Conservation (phyloP, 2,329 filamentous ascomycete genomes). For the Cercospora zeina region DNA sequence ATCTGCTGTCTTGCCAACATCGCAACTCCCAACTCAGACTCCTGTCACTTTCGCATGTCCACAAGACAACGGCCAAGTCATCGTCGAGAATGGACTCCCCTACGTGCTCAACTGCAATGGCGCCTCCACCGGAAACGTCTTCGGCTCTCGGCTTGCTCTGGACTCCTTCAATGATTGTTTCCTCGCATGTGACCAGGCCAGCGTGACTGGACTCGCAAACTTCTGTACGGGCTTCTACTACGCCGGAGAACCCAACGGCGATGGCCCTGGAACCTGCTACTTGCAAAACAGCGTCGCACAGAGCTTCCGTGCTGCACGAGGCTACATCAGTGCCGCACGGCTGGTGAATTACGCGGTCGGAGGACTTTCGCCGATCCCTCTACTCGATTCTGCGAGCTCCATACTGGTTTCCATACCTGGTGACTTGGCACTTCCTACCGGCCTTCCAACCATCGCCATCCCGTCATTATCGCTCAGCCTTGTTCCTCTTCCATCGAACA, state of each 20-base stretch:
- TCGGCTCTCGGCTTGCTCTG: constrained; percentile 18
- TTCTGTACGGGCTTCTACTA: constrained; percentile 34
- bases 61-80: constrained; percentile 23
- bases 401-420: constrained; percentile 16
- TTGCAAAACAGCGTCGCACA: constrained; percentile 28
- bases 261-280: constrained; percentile 30
- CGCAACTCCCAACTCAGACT: constrained; percentile 26
- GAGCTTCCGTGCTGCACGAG: constrained; percentile 19
- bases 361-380: constrained; percentile 11
- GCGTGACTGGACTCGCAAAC: constrained; percentile 22
- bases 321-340: constrained; percentile 27
- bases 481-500: constrained; percentile 9
- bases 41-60: constrained; percentile 26
- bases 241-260: constrained; percentile 22
- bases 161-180: constrained; percentile 33
- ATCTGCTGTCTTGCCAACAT: constrained; percentile 26
- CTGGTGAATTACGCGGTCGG: constrained; percentile 29
- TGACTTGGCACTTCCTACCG: constrained; percentile 13
- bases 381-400: constrained; percentile 1
- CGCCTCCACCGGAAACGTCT: constrained; percentile 23
- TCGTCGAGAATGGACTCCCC: constrained; percentile 28
- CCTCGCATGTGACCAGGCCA: constrained; percentile 26
- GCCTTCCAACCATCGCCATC: constrained; percentile 16
- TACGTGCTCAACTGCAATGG: constrained; percentile 31
- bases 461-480: constrained; percentile 14